These are phyloP conservation scores for Cytospora leucostoma DNA, from an alignment of 2,329 filamentous ascomycete genomes.

Conservation along the genomic window DNA sequence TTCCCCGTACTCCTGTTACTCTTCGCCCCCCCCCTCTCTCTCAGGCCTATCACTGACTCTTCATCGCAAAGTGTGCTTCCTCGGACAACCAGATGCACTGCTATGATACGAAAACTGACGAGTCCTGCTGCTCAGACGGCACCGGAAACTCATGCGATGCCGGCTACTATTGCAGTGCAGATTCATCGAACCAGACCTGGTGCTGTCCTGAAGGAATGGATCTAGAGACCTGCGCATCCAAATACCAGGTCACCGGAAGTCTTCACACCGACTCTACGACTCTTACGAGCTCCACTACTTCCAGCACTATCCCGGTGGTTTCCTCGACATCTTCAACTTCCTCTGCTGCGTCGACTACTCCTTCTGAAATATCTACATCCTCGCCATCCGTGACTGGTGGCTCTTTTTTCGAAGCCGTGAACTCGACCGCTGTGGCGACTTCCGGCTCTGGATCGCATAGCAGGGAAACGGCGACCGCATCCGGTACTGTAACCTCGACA, in stretches of 20 bases:
- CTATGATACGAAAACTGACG: constrained; percentile 52
- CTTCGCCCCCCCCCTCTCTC: no score
- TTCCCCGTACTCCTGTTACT: no score
- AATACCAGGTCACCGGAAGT: constrained; percentile 49
- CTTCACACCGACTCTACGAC: constrained; percentile 50
- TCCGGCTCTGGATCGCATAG: constrained; percentile 9
- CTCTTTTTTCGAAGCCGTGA: constrained; percentile 23
- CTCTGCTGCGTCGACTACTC: background rate
- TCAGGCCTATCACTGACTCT: no score
- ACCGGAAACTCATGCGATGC: constrained; percentile 61
- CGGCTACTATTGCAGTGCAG: constrained; percentile 64
- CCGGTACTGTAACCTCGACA: constrained; percentile 27
- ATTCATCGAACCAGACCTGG: constrained; percentile 52
- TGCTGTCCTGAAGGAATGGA: constrained; percentile 62
- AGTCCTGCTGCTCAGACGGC: constrained; percentile 59
- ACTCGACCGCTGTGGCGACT: constrained; percentile 25
- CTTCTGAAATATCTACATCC: constrained; percentile 21
- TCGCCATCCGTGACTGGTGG: constrained; percentile 23
- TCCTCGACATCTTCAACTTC: background rate
- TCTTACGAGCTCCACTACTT: constrained; percentile 37
- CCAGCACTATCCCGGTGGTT: constrained; percentile 33
- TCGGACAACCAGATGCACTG: constrained; percentile 56
- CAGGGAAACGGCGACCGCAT: background rate
- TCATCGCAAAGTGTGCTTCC: constrained; percentile 44
- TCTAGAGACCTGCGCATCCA: constrained; percentile 55